Percentiles rank a stretch among this genome's conserved stretches.
Evolutionary conservation across 2,329 filamentous ascomycete genomes (phyloP).

Genomic region (Periconia macrospinosa): DNA sequence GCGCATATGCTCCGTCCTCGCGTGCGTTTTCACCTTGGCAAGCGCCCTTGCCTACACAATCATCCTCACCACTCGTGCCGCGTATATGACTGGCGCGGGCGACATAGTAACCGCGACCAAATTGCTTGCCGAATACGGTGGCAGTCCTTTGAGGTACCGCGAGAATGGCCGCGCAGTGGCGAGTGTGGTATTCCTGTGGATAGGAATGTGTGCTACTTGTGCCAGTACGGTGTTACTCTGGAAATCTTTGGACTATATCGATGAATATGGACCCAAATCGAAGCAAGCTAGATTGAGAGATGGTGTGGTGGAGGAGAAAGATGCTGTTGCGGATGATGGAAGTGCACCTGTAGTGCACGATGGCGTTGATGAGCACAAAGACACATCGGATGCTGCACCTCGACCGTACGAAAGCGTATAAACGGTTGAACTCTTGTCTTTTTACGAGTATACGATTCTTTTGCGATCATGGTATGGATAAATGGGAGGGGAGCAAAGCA

Average conservation of each 20-base stretch:
- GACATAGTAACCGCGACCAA: conserved; percentile 29
- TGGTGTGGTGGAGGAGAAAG: background rate
- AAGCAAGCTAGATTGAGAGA: background rate
- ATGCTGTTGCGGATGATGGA: background rate
- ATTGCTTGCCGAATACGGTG: conserved; percentile 41
- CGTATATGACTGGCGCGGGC: conserved; percentile 48
- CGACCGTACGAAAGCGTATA: no score
- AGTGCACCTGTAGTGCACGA: no score
- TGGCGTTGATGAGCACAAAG: no score
- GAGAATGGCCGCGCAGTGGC: conserved; percentile 55
- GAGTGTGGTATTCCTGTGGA: conserved; percentile 57
- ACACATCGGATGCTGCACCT: no score
- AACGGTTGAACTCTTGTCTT: no score
- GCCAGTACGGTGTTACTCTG: conserved; percentile 31
- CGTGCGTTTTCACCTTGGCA: conserved; percentile 52
- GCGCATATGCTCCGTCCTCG: conserved; percentile 55
- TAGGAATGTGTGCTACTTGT: conserved; percentile 53
- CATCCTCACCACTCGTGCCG: conserved; percentile 52
- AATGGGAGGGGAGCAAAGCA: no score
- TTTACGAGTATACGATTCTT: no score
- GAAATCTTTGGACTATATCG: background rate
- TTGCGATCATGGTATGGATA: no score
- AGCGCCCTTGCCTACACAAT: conserved; percentile 55
- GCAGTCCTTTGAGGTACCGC: conserved; percentile 38
- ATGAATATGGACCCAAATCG: background rate